A percentile compares a stretch with the other conserved stretches of the same genome.
phyloP scores from a whole-genome alignment of 202 grass and related monocot genomes.

The Miscanthus sacchariflorus region DNA sequence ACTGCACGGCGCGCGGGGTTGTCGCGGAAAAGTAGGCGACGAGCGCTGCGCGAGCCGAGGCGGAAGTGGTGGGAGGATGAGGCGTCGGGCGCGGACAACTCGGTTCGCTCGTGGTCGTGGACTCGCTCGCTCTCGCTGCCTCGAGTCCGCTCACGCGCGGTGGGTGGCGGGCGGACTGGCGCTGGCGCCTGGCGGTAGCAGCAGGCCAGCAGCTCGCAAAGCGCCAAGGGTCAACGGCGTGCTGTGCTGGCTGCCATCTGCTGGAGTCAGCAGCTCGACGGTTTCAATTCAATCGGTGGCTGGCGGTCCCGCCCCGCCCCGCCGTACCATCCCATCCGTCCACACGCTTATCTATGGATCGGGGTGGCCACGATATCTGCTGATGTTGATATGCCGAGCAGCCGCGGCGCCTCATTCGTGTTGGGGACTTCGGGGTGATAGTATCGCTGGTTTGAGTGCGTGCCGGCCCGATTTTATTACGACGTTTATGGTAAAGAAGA shows the following conservation, averaged over 20 bases:
- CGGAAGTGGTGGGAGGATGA: not conserved
- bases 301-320: too few relatives aligned
- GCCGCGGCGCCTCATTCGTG: too few relatives aligned
- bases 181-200: not conserved
- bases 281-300: not conserved
- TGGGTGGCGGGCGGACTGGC: not conserved
- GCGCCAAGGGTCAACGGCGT: conserved; percentile 35
- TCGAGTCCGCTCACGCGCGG: conserved; percentile 5
- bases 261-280: not conserved
- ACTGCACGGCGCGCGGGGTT: not conserved
- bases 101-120: not conserved
- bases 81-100: not conserved
- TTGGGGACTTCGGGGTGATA: too few relatives aligned
- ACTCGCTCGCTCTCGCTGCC: not conserved
- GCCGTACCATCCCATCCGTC: too few relatives aligned
- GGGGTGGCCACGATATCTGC: not conserved
- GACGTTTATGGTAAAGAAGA: not conserved
- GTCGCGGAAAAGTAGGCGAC: not conserved
- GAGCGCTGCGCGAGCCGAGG: not conserved
- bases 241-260: not conserved
- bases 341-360: not conserved
- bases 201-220: not conserved
- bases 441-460: not conserved
- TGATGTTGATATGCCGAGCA: not conserved
- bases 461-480: not conserved